Evolutionary conservation across 2,329 filamentous ascomycete species (phyloP).

Genomic region (Claviceps digitariae): DNA sequence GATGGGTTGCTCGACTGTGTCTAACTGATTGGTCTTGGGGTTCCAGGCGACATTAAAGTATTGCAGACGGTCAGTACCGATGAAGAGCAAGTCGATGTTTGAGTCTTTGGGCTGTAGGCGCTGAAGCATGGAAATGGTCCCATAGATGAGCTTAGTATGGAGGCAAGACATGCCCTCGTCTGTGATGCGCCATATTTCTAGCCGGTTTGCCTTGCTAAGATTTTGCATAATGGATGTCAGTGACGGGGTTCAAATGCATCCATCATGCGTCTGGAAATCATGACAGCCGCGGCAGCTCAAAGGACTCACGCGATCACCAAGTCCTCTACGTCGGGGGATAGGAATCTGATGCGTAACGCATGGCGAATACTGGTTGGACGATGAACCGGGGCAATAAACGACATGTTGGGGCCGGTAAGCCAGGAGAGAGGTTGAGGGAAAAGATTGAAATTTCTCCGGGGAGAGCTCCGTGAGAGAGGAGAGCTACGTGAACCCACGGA

Average conservation of each 20-base stretch:
- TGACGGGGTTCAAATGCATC: neutral
- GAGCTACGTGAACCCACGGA: neutral
- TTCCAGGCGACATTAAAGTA: slow-evolving; percentile 91
- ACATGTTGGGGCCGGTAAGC: slow-evolving; percentile 44
- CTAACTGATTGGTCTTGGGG: slow-evolving; percentile 33
- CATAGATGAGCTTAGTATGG: slow-evolving; percentile 62
- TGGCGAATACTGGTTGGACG: slow-evolving; percentile 81
- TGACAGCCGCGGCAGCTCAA: neutral
- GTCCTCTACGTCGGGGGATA: slow-evolving; percentile 62
- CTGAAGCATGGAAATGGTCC: slow-evolving; percentile 74
- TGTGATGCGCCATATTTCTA: slow-evolving; percentile 67
- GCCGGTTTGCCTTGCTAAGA: slow-evolving; percentile 63
- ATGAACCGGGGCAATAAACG: slow-evolving; percentile 90
- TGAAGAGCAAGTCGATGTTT: slow-evolving; percentile 71
- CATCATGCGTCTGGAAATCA: neutral
- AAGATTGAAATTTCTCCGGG: slow-evolving; percentile 8
- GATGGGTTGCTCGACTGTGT: slow-evolving; percentile 37
- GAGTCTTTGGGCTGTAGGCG: slow-evolving; percentile 63
- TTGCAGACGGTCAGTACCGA: slow-evolving; percentile 78
- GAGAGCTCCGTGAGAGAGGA: slow-evolving; percentile 11
- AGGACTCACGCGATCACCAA: slow-evolving; percentile 69
- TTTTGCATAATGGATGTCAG: slow-evolving; percentile 1
- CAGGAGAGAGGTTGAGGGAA: neutral
- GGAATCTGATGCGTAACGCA: slow-evolving; percentile 67
- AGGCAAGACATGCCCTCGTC: slow-evolving; percentile 51